These are phyloP conservation scores for Euclidium syriacum DNA, from an alignment of 345 rosid species.

Conservation along the genomic window DNA sequence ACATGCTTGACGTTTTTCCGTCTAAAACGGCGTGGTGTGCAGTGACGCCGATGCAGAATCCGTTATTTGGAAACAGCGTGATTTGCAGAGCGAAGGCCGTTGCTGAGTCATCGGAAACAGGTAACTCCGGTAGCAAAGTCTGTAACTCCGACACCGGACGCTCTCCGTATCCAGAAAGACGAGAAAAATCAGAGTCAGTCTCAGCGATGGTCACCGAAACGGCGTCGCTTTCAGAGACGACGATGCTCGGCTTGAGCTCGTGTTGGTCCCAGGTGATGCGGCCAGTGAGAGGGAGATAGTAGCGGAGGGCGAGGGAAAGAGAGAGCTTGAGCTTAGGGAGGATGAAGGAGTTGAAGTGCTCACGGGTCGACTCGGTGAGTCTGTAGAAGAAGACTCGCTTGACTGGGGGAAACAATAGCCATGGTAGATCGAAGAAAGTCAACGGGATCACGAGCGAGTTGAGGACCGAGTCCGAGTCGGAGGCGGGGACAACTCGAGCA, in stretches of 20 bases:
- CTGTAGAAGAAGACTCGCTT: constrained; percentile 16
- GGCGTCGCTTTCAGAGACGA: constrained; percentile 4
- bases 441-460: constrained; percentile 15
- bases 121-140: background rate
- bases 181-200: constrained; percentile 5
- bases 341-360: background rate
- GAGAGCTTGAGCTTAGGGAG: constrained; percentile 29
- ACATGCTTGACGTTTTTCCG: background rate
- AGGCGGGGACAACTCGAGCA: background rate
- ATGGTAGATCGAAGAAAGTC: constrained; percentile 16
- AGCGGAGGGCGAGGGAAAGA: constrained; percentile 19
- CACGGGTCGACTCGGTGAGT: background rate
- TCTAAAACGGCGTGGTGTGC: constrained; percentile 11
- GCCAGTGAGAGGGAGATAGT: constrained; percentile 29
- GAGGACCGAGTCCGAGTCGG: background rate
- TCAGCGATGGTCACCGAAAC: constrained; percentile 21
- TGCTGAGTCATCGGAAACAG: background rate
- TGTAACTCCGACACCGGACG: background rate
- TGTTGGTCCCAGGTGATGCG: constrained; percentile 4
- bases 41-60: constrained; percentile 1
- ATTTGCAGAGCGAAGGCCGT: constrained; percentile 4
- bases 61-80: constrained; percentile 15
- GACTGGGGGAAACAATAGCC: constrained; percentile 1
- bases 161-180: background rate
- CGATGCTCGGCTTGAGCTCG: constrained; percentile 6